Evolutionary conservation across 116 monocot genomes (phyloP).

Genomic region (Posidonia oceanica): DNA sequence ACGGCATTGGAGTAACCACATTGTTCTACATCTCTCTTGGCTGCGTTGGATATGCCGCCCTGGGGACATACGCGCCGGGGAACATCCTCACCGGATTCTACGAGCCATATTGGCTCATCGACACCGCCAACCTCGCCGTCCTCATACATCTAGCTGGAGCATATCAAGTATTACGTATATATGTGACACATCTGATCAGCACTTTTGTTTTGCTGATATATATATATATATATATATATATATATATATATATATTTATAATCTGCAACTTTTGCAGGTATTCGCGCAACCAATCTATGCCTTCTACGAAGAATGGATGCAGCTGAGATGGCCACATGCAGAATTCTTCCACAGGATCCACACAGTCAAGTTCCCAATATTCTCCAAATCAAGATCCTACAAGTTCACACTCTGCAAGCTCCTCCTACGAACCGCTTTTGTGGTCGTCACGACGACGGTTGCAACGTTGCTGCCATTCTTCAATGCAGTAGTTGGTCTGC

Average conservation of each 20-base stretch:
- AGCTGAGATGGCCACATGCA: constrained; percentile 31
- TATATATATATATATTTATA: too few relatives aligned
- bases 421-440: constrained; percentile 27
- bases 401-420: constrained; percentile 45
- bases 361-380: constrained; percentile 19
- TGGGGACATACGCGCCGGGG: constrained; percentile 35
- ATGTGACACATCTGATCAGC: too few relatives aligned
- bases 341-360: constrained; percentile 38
- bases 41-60: constrained; percentile 46
- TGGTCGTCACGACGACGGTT: constrained; percentile 29
- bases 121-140: constrained; percentile 33
- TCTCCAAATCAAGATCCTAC: constrained; percentile 13
- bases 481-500: constrained; percentile 51
- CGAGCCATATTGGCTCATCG: constrained; percentile 53
- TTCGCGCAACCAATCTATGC: constrained; percentile 49
- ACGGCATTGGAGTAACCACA: constrained; percentile 33
- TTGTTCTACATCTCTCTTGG: constrained; percentile 46
- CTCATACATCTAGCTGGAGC: constrained; percentile 50
- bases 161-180: constrained; percentile 60
- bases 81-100: constrained; percentile 49
- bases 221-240: too few relatives aligned
- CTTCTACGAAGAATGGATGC: constrained; percentile 36
- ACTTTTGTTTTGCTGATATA: too few relatives aligned
- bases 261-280: constrained; percentile 24
- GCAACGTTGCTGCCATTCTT: constrained; percentile 59